Base-by-base conservation (phyloP, 257 asterid species). In the Anisodus tanguticus region DNA sequence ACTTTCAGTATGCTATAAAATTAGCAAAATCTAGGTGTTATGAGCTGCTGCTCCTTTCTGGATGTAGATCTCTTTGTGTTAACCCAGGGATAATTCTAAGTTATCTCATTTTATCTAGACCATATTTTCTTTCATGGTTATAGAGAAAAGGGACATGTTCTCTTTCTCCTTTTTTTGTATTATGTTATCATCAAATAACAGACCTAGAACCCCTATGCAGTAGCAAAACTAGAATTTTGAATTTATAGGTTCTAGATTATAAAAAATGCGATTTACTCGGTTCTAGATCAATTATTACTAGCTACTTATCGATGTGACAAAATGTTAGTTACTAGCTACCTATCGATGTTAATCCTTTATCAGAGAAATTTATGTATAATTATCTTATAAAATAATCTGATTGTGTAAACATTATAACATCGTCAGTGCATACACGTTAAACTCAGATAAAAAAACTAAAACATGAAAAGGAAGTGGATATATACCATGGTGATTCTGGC, bases 401-500 rank as follows among this genome's bases (percentile, higher is more conserved):
- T 8, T 19, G 0, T 1, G 9, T 60, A 60, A 15, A 58, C 4
- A 41, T 41, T 41, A 41, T 41, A 3, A 41, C 45, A 41, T 41
- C 45, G 5, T 41, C 45, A 41, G 45, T 41, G 0, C 22, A 72
- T 72, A 47, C 1, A 72, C 9, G 10, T 4, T 22, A 51, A 49
- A 74, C 62, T 49, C 4, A 0, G 2, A 49, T 12, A 74, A 74
- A 67, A 67, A 74, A 22, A 6, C 17, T n/a, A 47, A 74, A 74
- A 47, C 58, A 45, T n/a, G 79, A 5, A 39, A 12, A 71, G 57
- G 10, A 41, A 26, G 45, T 19, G 22, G 6, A 49, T 49, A 22
- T 49, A 26, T 86, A 91, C 95, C 98, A 94, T 93, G 87, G 91
- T 89, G 86, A 79, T 90, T 89, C 90, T 93, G 84, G 80, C 90